Evolutionary conservation across 768 basidiomycete genomes (phyloP), one percentile per base, ranked within the genome.

Genomic region (Hemileccinum impolitum): DNA sequence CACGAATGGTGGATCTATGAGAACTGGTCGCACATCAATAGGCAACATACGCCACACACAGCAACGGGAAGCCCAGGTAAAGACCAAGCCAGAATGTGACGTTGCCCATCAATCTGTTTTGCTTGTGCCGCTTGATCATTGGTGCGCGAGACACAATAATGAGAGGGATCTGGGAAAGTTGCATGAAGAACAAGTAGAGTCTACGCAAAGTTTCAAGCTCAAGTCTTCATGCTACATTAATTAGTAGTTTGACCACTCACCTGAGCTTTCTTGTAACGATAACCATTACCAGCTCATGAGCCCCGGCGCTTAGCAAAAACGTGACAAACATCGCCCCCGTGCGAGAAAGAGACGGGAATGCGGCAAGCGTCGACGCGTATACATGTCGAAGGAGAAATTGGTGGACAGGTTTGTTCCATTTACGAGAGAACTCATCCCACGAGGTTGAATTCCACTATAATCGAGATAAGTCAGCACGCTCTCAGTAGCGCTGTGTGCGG

Each of bases 381-480:
- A 99, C 94, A 64, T 99, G 96, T 11, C 92, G 84, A 15, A 98
- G 78, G 34, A 99, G 80, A 78, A 91, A 91, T n/a, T 78, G 77
- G 57, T 98, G 86, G 28, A 97, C 95, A 11, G 95, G 95, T 56
- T 90, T 93, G 72, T 98, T 98, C 95, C 96, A 98, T 72, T 95
- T 94, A 38, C 96, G 84, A 4, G 94, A 90, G 66, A 95, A 97
- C 67, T 97, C 92, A 57, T 97, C 95, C 90, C 89, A 94, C 2
- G 92, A 90, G 0, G 87, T 92, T 6, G 92, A 92, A 69, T 98
- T 98, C 95, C 95, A 97, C 89, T 82, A n/a, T 30, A 21, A 18
- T 47, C 15, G 17, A 39, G 17, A 34, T 2, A 50, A 12, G 15
- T 51, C 25, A 18, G 34, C 13, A 31, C 31, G 18, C 44, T 7